phyloP scores from a whole-genome alignment of 2,329 filamentous ascomycete genomes.

The Magnaporthiopsis poae region DNA sequence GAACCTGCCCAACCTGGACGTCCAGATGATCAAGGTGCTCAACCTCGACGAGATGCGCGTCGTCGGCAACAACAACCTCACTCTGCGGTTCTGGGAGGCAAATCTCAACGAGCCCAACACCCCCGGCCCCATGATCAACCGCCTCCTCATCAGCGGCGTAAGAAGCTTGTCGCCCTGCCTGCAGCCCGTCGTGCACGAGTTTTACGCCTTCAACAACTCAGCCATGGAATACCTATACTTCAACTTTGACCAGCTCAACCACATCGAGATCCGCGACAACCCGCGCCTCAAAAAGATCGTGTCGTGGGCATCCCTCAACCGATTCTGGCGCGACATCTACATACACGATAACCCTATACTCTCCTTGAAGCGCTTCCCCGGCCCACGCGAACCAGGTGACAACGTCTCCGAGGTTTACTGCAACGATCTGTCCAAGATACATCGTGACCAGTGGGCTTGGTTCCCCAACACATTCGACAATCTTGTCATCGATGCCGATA shows the following conservation, averaged over 20 bases:
- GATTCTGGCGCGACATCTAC: conserved; percentile 4
- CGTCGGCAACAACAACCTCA: conserved; percentile 9
- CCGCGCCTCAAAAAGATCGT: conserved; percentile 8
- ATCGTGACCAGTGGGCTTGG: conserved; percentile 7
- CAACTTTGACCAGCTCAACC: conserved; percentile 6
- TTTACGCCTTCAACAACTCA: conserved; percentile 8
- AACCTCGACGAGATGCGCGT: conserved; percentile 8
- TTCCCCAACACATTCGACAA: conserved; percentile 6
- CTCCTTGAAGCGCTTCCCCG: conserved; percentile 4
- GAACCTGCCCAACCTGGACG: conserved; percentile 7
- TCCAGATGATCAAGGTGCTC: background rate
- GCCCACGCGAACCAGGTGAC: background rate
- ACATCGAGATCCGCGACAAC: conserved; percentile 8
- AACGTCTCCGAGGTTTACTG: conserved; percentile 6
- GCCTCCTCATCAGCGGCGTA: conserved; percentile 5
- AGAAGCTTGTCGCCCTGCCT: conserved; percentile 7
- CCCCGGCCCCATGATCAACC: conserved; percentile 1
- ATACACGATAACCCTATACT: conserved; percentile 8
- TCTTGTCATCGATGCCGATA: conserved; percentile 6
- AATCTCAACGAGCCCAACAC: background rate
- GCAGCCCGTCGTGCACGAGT: conserved; percentile 4
- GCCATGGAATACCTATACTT: conserved; percentile 8
- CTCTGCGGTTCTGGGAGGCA: conserved; percentile 6
- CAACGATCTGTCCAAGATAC: background rate
- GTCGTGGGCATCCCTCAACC: conserved; percentile 3